Conservation (phyloP, 1,284 basidiomycete genomes). For the Volvariella surrecta region DNA sequence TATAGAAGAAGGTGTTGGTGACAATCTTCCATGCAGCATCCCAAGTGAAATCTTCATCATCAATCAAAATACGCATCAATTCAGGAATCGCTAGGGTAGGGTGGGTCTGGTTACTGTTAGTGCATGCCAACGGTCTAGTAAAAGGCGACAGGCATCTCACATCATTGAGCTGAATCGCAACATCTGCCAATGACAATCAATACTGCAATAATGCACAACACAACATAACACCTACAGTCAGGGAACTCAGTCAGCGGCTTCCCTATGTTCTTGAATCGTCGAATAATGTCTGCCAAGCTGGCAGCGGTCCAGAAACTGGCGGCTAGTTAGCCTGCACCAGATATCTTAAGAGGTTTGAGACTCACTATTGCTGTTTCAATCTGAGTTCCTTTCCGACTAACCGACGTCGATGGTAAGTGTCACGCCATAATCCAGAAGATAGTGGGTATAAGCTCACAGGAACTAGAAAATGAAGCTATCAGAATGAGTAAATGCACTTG, state of each 20-base stretch:
- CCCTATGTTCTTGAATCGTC: conserved; percentile 73
- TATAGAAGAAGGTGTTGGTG: conserved; percentile 88
- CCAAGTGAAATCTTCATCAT: conserved; percentile 87
- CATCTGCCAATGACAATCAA: conserved; percentile 32
- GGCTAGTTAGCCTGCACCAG: neutral
- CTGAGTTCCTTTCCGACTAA: conserved; percentile 84
- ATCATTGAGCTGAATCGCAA: conserved; percentile 87
- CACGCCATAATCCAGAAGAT: conserved; percentile 4
- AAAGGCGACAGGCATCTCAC: conserved; percentile 27
- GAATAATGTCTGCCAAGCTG: conserved; percentile 78
- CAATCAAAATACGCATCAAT: conserved; percentile 81
- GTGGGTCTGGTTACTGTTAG: conserved; percentile 57
- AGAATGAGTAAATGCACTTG: conserved; percentile 3
- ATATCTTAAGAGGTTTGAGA: too few relatives aligned
- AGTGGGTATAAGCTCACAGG: conserved; percentile 21
- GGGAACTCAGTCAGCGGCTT: conserved; percentile 72
- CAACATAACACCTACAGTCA: conserved; percentile 48
- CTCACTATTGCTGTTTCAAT: conserved; percentile 84
- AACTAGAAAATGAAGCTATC: conserved; percentile 14
- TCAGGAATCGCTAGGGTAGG: conserved; percentile 93
- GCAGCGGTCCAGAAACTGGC: conserved; percentile 78
- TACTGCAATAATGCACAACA: neutral
- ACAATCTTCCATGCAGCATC: conserved; percentile 80
- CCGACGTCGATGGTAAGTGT: too few relatives aligned
- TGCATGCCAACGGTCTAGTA: conserved; percentile 1